Percentiles rank a stretch among this genome's conserved stretches.
These are phyloP conservation scores for Erysimum cheiranthoides DNA, from an alignment of 345 rosid genomes.

Conservation along the genomic window DNA sequence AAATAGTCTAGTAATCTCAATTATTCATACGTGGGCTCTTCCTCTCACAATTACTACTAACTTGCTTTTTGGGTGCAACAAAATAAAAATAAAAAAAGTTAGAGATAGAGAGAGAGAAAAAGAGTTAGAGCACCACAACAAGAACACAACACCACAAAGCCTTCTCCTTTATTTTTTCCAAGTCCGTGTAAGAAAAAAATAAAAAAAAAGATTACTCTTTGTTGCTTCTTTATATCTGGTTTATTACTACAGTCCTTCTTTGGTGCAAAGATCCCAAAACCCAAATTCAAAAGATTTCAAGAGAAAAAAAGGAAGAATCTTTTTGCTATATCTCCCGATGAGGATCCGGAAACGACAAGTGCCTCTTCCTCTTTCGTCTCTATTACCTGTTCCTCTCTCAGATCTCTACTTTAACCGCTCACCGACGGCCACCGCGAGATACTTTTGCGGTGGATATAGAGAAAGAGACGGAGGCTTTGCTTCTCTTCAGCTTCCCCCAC, in stretches of 20 bases:
- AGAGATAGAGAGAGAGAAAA: constrained; percentile 18
- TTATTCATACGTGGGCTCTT: constrained; percentile 33
- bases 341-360: constrained; percentile 92
- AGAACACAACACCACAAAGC: constrained; percentile 48
- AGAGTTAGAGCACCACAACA: constrained; percentile 22
- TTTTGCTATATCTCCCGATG: constrained; percentile 49
- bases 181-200: background rate
- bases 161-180: constrained; percentile 14
- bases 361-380: constrained; percentile 76
- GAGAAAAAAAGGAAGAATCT: constrained; percentile 26
- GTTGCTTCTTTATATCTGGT: constrained; percentile 22
- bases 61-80: constrained; percentile 72
- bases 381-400: constrained; percentile 78
- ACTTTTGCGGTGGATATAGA: constrained; percentile 58
- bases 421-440: constrained; percentile 45
- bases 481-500: constrained; percentile 38
- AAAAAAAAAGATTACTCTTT: constrained; percentile 27
- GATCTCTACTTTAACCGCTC: constrained; percentile 68
- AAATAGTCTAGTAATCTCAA: no score
- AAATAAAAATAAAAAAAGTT: constrained; percentile 48
- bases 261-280: constrained; percentile 39
- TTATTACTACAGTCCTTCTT: constrained; percentile 26
- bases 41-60: constrained; percentile 36
- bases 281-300: background rate
- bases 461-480: constrained; percentile 10